These are phyloP conservation scores for Ramalina intermedia DNA, from an alignment of 495 filamentous ascomycete species.

Conservation along the genomic window DNA sequence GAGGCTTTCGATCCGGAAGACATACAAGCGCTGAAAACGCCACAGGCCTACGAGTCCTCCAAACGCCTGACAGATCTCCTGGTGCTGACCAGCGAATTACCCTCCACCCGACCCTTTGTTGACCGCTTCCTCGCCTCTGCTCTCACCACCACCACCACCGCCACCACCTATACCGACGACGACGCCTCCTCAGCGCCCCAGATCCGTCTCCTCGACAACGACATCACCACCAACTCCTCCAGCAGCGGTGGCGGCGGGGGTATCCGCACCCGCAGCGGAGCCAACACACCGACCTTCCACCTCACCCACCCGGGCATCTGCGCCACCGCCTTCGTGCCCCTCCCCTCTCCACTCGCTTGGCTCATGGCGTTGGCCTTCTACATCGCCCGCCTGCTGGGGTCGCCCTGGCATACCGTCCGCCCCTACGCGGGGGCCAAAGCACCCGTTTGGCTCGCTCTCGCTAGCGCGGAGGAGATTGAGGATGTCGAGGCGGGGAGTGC, in stretches of 20 bases:
- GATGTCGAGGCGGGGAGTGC: constrained; percentile 30
- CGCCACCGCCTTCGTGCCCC: constrained; percentile 60
- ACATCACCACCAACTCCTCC: constrained; percentile 1
- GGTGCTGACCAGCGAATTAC: constrained; percentile 56
- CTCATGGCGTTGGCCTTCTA: constrained; percentile 52
- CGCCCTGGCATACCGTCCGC: constrained; percentile 68
- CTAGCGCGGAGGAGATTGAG: constrained; percentile 51
- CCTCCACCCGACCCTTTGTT: constrained; percentile 42
- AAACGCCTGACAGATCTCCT: constrained; percentile 81
- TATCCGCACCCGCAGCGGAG: not conserved
- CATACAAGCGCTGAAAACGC: constrained; percentile 54
- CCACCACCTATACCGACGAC: not conserved
- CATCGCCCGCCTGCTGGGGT: constrained; percentile 62
- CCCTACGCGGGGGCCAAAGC: constrained; percentile 66
- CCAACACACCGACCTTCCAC: constrained; percentile 41
- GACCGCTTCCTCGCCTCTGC: constrained; percentile 32
- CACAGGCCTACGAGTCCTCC: constrained; percentile 60
- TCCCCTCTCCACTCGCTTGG: constrained; percentile 48
- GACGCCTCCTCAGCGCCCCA: not conserved
- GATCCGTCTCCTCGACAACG: constrained; percentile 7
- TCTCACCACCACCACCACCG: constrained; percentile 19
- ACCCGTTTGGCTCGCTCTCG: constrained; percentile 65
- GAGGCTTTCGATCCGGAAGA: constrained; percentile 48
- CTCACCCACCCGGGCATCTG: constrained; percentile 80
- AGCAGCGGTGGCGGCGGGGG: not conserved